Percentiles rank a stretch among this genome's conserved stretches.
These are phyloP conservation scores for Penicillium goetzii DNA, from an alignment of 495 filamentous ascomycete species.

Conservation along the genomic window DNA sequence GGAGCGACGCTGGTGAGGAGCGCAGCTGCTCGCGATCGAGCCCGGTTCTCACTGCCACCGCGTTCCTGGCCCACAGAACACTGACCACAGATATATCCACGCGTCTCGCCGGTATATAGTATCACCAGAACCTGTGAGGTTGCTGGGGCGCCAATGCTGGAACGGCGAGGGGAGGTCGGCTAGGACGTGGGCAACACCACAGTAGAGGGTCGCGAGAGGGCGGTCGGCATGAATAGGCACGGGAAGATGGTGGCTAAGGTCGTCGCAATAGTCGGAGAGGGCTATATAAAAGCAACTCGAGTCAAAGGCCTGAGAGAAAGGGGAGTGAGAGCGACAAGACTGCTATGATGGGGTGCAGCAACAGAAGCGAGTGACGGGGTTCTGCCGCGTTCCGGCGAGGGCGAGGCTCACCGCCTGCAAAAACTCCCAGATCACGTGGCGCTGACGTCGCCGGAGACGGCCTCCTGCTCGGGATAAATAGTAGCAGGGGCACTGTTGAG, in stretches of 20 bases:
- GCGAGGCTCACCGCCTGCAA: slow-evolving; percentile 41
- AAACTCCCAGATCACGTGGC: slow-evolving; percentile 31
- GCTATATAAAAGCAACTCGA: slow-evolving; percentile 23
- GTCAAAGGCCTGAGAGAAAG: slow-evolving; percentile 23
- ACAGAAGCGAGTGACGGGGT: slow-evolving; percentile 42
- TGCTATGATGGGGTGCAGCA: slow-evolving; percentile 37
- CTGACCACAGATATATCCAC: slow-evolving; percentile 15
- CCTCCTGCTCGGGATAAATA: not conserved
- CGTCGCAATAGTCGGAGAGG: slow-evolving; percentile 17
- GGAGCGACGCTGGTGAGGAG: slow-evolving; percentile 38
- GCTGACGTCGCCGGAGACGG: slow-evolving; percentile 34
- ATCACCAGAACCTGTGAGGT: slow-evolving; percentile 20
- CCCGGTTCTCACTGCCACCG: slow-evolving; percentile 39
- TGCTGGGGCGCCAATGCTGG: slow-evolving; percentile 28
- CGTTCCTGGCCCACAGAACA: slow-evolving; percentile 21
- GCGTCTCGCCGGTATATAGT: slow-evolving; percentile 25
- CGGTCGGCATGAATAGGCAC: slow-evolving; percentile 39
- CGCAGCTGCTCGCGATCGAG: slow-evolving; percentile 47
- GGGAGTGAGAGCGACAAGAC: slow-evolving; percentile 31
- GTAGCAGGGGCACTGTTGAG: not conserved
- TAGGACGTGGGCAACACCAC: slow-evolving; percentile 46
- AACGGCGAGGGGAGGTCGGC: slow-evolving; percentile 37
- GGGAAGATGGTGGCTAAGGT: slow-evolving; percentile 15
- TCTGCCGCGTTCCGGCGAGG: slow-evolving; percentile 35
- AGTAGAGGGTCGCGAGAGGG: slow-evolving; percentile 38